These are phyloP conservation scores for Exophiala viscosa DNA, from an alignment of 2,329 filamentous ascomycete species.

Conservation along the genomic window DNA sequence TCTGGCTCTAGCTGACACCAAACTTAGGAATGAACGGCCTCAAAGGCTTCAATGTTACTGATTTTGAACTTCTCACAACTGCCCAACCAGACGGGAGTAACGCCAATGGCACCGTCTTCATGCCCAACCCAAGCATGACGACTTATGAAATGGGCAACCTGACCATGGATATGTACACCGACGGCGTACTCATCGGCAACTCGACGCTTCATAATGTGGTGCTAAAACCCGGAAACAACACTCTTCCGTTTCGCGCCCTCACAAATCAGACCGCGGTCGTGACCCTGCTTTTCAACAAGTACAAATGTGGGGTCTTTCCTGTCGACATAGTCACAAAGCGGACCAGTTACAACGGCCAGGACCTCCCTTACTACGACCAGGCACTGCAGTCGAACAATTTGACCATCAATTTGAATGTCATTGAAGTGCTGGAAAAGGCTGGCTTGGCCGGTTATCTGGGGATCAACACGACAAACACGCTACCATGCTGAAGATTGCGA, in stretches of 20 bases:
- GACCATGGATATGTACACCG: conserved; percentile 51
- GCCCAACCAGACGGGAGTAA: conserved; percentile 47
- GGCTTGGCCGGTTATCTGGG: conserved; percentile 10
- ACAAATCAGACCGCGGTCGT: conserved; percentile 44
- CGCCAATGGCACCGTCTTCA: conserved; percentile 51
- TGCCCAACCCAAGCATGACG: conserved; percentile 60
- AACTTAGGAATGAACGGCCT: conserved; percentile 56
- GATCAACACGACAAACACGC: conserved; percentile 11
- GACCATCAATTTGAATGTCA: conserved; percentile 22
- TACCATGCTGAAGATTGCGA: not conserved
- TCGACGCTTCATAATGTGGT: conserved; percentile 49
- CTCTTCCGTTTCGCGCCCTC: conserved; percentile 46
- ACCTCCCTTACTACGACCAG: conserved; percentile 52
- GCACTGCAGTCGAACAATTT: conserved; percentile 49
- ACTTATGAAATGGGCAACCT: conserved; percentile 57
- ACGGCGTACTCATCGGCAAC: conserved; percentile 48
- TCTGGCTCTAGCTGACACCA: not conserved
- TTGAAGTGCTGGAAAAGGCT: conserved; percentile 8
- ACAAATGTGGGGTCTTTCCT: conserved; percentile 44
- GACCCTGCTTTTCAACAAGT: conserved; percentile 27
- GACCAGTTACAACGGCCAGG: conserved; percentile 46
- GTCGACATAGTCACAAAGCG: conserved; percentile 50
- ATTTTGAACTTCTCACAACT: conserved; percentile 45
- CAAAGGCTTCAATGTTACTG: conserved; percentile 48
- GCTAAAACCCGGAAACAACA: conserved; percentile 54